phyloP scores from a whole-genome alignment of 2,329 filamentous ascomycete species.

The Penicillium palitans region DNA sequence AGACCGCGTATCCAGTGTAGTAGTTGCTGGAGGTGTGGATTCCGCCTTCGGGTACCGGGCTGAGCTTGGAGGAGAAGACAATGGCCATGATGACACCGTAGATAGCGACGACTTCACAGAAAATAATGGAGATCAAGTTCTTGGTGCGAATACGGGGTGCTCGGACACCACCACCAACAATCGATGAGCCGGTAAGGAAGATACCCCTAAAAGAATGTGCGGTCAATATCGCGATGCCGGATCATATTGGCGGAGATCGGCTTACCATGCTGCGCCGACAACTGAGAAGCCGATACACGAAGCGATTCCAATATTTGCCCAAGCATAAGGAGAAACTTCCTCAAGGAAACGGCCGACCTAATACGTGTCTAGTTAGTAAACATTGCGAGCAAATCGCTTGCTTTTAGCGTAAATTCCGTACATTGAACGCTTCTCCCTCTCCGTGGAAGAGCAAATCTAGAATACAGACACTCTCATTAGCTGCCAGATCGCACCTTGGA shows the following conservation, averaged over 20 bases:
- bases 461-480: constrained; percentile 23
- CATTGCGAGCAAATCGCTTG: background rate
- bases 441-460: constrained; percentile 98
- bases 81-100: constrained; percentile 99
- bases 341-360: constrained; percentile 93
- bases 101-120: constrained; percentile 99
- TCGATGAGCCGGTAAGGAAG: constrained; percentile 96
- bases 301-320: constrained; percentile 86
- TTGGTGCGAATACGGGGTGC: constrained; percentile 97
- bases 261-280: constrained; percentile 91
- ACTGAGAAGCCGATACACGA: constrained; percentile 96
- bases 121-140: constrained; percentile 99
- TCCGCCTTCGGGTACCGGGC: constrained; percentile 61
- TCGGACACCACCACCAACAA: constrained; percentile 93
- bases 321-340: constrained; percentile 88
- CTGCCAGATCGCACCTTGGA: constrained; percentile 15
- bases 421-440: constrained; percentile 93
- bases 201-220: constrained; percentile 71
- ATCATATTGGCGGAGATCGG: constrained; percentile 18
- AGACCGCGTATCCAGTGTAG: constrained; percentile 92
- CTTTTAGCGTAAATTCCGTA: constrained; percentile 47
- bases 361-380: constrained; percentile 23
- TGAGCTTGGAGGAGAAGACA: constrained; percentile 89
- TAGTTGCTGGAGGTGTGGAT: constrained; percentile 76
- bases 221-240: background rate